These are phyloP conservation scores for Pestalotiopsis sp. DNA, from an alignment of 2,329 filamentous ascomycete genomes.

Conservation along the genomic window DNA sequence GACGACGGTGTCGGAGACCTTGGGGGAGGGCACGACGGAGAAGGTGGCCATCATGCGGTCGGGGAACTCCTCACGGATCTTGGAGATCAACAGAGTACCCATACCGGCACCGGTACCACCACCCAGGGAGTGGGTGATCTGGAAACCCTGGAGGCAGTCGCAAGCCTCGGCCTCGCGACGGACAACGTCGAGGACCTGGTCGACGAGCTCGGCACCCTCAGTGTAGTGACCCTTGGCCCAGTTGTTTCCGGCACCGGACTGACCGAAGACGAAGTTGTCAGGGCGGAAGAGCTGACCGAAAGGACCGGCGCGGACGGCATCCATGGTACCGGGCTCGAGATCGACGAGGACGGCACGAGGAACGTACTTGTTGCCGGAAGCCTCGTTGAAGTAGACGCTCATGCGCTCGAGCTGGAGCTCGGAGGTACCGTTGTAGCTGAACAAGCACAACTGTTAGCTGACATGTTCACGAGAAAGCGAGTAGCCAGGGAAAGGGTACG, in stretches of 20 bases:
- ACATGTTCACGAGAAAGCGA: slow-evolving; percentile 1
- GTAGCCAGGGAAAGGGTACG: slow-evolving; percentile 41
- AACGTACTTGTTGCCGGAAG: slow-evolving; percentile 98
- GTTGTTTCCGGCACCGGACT: slow-evolving; percentile 99
- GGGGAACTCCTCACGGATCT: slow-evolving; percentile 99
- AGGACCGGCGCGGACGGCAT: slow-evolving; percentile 95
- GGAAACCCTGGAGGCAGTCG: slow-evolving; percentile 99
- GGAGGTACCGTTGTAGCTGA: slow-evolving; percentile 93
- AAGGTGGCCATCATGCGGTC: slow-evolving; percentile 99
- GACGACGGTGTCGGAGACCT: slow-evolving; percentile 99
- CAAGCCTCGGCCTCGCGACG: slow-evolving; percentile 98
- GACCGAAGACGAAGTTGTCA: slow-evolving; percentile 99
- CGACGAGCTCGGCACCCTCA: slow-evolving; percentile 97
- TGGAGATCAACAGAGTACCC: slow-evolving; percentile 99
- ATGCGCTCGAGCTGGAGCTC: slow-evolving; percentile 99
- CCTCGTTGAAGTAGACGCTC: slow-evolving; percentile 99
- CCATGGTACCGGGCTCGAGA: slow-evolving; percentile 99
- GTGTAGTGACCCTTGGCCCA: slow-evolving; percentile 99
- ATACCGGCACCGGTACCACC: slow-evolving; percentile 99
- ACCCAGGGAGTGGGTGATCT: slow-evolving; percentile 99
- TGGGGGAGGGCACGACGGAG: slow-evolving; percentile 97
- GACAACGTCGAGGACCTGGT: slow-evolving; percentile 97
- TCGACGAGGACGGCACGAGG: slow-evolving; percentile 99
- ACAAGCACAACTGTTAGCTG: slow-evolving; percentile 28
- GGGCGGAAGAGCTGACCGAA: slow-evolving; percentile 99